phyloP scores from a whole-genome alignment of 176 grass and related monocot species.

The Aegilops tauschii region DNA sequence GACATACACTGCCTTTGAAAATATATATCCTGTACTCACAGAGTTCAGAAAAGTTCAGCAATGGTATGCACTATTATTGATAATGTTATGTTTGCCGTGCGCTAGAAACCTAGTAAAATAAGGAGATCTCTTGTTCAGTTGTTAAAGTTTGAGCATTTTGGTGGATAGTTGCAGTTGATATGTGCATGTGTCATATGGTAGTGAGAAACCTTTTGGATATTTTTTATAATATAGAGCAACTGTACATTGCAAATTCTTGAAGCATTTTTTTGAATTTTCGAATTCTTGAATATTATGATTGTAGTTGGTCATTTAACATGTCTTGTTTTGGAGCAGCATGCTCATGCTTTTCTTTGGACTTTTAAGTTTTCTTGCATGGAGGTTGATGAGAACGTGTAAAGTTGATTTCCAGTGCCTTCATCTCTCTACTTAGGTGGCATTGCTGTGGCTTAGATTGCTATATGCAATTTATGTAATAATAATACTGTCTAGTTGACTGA shows the following conservation, averaged over 20 bases:
- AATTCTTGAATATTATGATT: neutral
- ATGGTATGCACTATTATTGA: conserved; percentile 48
- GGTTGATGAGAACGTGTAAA: neutral
- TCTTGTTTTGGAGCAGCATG: neutral
- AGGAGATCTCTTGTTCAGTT: neutral
- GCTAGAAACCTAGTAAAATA: neutral
- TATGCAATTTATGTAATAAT: neutral
- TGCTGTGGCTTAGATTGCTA: neutral
- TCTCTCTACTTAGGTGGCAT: neutral
- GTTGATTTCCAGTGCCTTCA: neutral
- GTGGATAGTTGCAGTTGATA: neutral
- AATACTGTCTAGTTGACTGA: neutral
- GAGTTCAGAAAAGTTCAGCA: conserved; percentile 94
- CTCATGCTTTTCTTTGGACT: neutral
- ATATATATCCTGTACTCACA: conserved; percentile 87
- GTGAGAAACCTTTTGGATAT: neutral
- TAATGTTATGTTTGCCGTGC: neutral
- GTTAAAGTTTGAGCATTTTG: neutral
- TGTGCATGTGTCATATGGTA: neutral
- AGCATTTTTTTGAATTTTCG: neutral
- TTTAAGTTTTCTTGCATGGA: neutral
- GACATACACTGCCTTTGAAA: conserved; percentile 94
- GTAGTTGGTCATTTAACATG: neutral
- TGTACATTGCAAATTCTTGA: neutral
- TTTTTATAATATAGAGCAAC: neutral